phyloP scores from a whole-genome alignment of 441 rosid genomes.

The Isatis lusitanica region DNA sequence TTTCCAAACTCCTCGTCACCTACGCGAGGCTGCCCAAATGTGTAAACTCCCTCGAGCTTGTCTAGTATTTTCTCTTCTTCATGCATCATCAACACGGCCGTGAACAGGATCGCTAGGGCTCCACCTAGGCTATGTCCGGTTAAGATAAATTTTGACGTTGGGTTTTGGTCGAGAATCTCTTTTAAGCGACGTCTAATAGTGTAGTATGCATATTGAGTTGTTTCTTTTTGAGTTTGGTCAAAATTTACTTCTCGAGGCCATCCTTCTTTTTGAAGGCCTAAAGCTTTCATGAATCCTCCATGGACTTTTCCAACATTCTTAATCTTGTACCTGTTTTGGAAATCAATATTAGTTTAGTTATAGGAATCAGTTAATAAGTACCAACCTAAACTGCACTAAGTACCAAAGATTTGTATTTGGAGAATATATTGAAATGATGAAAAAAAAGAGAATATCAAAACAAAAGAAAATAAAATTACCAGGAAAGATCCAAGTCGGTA shows the following conservation, averaged over 20 bases:
- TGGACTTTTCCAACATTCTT: constrained; percentile 54
- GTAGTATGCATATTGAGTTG: constrained; percentile 55
- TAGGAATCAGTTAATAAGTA: neutral
- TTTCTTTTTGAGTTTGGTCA: constrained; percentile 15
- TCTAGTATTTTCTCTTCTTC: constrained; percentile 52
- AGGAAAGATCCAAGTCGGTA: constrained; percentile 63
- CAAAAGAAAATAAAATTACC: constrained; percentile 35
- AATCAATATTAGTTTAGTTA: neutral
- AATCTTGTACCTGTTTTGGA: constrained; percentile 40
- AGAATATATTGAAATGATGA: neutral
- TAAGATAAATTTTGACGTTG: constrained; percentile 48
- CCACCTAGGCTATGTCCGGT: constrained; percentile 91
- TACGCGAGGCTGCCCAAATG: constrained; percentile 90
- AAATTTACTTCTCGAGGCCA: constrained; percentile 46
- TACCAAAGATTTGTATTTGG: neutral
- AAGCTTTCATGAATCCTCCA: constrained; percentile 72
- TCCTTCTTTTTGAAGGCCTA: constrained; percentile 64
- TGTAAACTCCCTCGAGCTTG: constrained; percentile 68
- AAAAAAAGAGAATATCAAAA: neutral
- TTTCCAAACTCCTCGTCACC: constrained; percentile 62
- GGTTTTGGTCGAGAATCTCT: constrained; percentile 43
- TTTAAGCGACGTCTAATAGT: constrained; percentile 43
- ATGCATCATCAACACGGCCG: constrained; percentile 52
- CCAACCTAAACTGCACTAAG: neutral
- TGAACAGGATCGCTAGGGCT: constrained; percentile 65